Evolutionary conservation across 225 moss, liverwort and hornwort genomes (phyloP).

Genomic region (Pleurozium schreberi): DNA sequence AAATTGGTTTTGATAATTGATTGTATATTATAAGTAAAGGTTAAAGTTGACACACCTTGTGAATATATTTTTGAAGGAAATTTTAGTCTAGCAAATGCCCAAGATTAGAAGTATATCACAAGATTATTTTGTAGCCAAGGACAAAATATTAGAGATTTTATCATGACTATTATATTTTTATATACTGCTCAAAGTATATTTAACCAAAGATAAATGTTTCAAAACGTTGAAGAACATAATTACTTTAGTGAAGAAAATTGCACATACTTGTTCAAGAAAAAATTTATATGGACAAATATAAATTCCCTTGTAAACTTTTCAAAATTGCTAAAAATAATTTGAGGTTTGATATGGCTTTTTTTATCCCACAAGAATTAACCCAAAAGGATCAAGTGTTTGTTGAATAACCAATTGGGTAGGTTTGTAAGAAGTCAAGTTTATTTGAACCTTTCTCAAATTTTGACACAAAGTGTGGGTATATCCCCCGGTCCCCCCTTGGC

Average conservation of each 20-base stretch:
- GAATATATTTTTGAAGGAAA: fast-evolving
- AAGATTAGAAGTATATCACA: fast-evolving
- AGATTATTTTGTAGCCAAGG: background rate
- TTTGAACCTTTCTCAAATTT: background rate
- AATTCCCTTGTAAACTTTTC: too few relatives aligned
- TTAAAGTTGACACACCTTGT: background rate
- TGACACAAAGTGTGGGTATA: too few relatives aligned
- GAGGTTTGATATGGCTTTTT: fast-evolving
- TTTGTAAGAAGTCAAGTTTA: background rate
- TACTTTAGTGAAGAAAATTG: background rate
- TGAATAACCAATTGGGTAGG: background rate
- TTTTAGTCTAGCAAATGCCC: background rate
- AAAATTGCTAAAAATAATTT: background rate
- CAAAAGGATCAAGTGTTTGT: fast-evolving
- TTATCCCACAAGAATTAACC: background rate
- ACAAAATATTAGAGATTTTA: background rate
- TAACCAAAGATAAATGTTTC: background rate
- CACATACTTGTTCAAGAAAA: too few relatives aligned
- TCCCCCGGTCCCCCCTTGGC: fast-evolving
- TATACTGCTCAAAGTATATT: background rate
- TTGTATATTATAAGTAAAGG: too few relatives aligned
- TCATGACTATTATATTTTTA: background rate
- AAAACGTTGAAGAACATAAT: background rate
- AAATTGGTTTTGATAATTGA: fast-evolving
- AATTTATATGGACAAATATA: too few relatives aligned